phyloP scores from a whole-genome alignment of 345 rosid species.

The Eucalyptus curtisii region DNA sequence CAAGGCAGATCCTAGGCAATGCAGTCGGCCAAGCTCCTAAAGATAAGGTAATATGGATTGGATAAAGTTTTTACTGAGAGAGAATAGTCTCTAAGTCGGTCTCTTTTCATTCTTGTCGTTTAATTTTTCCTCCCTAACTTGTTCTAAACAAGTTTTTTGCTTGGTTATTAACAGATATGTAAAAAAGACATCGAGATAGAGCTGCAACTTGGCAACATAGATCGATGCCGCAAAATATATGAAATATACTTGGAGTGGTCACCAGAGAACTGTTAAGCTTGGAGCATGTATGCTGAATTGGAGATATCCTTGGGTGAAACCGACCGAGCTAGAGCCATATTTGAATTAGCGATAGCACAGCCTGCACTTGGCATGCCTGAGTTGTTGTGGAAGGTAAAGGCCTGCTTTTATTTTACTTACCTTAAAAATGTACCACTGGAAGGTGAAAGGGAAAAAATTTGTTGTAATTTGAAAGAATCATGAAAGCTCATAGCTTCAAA shows the following conservation, averaged over 20 bases:
- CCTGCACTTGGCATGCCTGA: constrained; percentile 94
- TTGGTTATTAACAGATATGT: constrained; percentile 38
- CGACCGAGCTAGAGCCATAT: constrained; percentile 74
- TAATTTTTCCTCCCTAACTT: neutral
- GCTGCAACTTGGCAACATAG: constrained; percentile 80
- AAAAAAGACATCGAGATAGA: constrained; percentile 88
- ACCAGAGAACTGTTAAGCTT: constrained; percentile 92
- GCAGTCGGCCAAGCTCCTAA: constrained; percentile 92
- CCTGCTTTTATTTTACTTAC: neutral
- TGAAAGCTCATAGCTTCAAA: neutral
- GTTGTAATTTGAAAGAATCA: neutral
- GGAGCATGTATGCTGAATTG: constrained; percentile 83
- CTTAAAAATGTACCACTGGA: neutral
- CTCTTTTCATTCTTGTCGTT: neutral
- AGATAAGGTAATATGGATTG: constrained; percentile 43
- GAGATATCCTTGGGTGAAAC: constrained; percentile 74
- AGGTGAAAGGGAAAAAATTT: neutral
- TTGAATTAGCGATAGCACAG: constrained; percentile 80
- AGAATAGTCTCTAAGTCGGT: neutral
- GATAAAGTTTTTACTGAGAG: neutral
- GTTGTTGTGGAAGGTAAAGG: constrained; percentile 81
- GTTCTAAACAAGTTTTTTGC: neutral
- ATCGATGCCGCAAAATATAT: constrained; percentile 67
- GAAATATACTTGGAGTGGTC: constrained; percentile 94
- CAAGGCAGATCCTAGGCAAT: constrained; percentile 70